A percentile compares a stretch with the other conserved stretches of the same genome.
phyloP scores from a whole-genome alignment of 805 yeast genomes.

The Kodamaea laetipori region DNA sequence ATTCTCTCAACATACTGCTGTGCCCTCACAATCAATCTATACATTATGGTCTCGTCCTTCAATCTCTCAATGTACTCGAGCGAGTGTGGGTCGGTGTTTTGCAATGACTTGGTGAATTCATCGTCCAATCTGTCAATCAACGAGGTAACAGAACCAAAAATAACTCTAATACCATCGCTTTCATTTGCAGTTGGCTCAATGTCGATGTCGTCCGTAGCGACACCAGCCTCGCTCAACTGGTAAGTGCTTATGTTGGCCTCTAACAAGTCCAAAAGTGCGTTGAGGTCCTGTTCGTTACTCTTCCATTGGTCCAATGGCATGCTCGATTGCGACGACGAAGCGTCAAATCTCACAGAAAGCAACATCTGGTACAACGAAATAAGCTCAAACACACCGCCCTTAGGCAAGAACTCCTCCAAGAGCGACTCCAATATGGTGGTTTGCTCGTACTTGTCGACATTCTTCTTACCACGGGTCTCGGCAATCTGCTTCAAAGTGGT shows the following conservation, averaged over 20 bases:
- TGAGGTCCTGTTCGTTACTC: constrained; percentile 61
- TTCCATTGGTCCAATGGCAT: constrained; percentile 86
- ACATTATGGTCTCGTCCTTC: constrained; percentile 80
- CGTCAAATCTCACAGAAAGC: constrained; percentile 86
- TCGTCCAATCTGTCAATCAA: constrained; percentile 93
- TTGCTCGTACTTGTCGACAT: constrained; percentile 81
- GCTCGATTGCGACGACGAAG: constrained; percentile 62
- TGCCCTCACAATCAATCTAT: constrained; percentile 74
- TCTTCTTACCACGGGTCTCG: constrained; percentile 95
- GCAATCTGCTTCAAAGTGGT: constrained; percentile 69
- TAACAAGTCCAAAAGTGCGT: constrained; percentile 63
- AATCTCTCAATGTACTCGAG: constrained; percentile 89
- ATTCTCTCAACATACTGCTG: constrained; percentile 81
- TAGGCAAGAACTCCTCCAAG: constrained; percentile 33
- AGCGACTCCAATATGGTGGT: constrained; percentile 68
- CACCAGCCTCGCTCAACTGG: constrained; percentile 76
- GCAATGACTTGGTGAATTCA: constrained; percentile 85
- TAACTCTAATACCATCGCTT: constrained; percentile 61
- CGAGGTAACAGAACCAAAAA: constrained; percentile 83
- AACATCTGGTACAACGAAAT: constrained; percentile 78
- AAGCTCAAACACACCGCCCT: constrained; percentile 62
- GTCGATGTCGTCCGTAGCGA: constrained; percentile 68
- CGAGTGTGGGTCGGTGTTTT: constrained; percentile 91
- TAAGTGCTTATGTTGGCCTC: constrained; percentile 59
- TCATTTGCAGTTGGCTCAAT: constrained; percentile 60